A percentile compares a stretch with the other conserved stretches of the same genome.
These are phyloP conservation scores for Tricladium varicosporioides DNA, from an alignment of 2,329 filamentous ascomycete species.

Conservation along the genomic window DNA sequence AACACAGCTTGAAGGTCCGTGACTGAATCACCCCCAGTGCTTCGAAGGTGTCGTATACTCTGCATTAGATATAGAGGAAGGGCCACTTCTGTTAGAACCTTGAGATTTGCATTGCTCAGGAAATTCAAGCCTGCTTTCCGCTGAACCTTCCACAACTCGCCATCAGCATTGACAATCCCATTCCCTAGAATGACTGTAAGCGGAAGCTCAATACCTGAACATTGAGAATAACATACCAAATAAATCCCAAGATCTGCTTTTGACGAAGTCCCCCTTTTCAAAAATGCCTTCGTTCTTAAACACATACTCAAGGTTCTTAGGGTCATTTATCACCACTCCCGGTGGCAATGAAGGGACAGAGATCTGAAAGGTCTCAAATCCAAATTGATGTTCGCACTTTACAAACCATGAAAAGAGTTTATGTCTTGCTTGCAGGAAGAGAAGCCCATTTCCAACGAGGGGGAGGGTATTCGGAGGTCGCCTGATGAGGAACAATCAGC, in stretches of 20 bases:
- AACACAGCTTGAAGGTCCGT: conserved; percentile 60
- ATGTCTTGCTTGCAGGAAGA: conserved; percentile 59
- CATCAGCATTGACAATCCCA: conserved; percentile 66
- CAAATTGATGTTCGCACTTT: conserved; percentile 53
- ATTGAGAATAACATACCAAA: conserved; percentile 44
- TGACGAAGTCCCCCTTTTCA: conserved; percentile 61
- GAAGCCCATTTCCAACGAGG: conserved; percentile 58
- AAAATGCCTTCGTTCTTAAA: conserved; percentile 60
- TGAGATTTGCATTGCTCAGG: conserved; percentile 55
- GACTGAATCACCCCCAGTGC: conserved; percentile 22
- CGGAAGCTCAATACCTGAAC: neutral
- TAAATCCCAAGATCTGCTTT: conserved; percentile 56
- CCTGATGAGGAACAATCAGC: conserved; percentile 17
- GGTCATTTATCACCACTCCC: conserved; percentile 61
- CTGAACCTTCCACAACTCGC: conserved; percentile 61
- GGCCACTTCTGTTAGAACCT: conserved; percentile 54
- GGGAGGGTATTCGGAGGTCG: conserved; percentile 40
- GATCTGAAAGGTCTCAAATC: conserved; percentile 60
- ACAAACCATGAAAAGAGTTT: conserved; percentile 63
- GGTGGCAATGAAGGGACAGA: conserved; percentile 61
- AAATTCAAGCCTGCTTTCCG: conserved; percentile 60
- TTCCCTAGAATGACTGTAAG: conserved; percentile 40
- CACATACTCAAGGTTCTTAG: conserved; percentile 60
- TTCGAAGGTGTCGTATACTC: conserved; percentile 40
- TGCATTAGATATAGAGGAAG: conserved; percentile 53